Conservation (phyloP, 495 filamentous ascomycete species). For the Penicillium macrosclerotiorum region DNA sequence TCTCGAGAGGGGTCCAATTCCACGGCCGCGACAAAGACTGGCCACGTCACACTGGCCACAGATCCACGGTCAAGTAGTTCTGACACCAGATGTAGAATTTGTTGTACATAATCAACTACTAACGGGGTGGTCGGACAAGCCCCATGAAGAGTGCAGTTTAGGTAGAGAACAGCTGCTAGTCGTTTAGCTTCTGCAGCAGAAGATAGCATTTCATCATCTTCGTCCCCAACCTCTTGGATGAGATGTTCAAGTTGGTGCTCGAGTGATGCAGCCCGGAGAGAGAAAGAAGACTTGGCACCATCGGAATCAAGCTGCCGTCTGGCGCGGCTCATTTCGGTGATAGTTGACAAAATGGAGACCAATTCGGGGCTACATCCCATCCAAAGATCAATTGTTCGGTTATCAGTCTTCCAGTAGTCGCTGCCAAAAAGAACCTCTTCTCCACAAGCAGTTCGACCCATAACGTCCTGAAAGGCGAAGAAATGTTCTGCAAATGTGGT, state of each 20-base stretch:
- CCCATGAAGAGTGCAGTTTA: conserved; percentile 42
- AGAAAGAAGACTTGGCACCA: conserved; percentile 21
- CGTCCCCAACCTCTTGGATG: conserved; percentile 35
- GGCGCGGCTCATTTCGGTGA: conserved; percentile 43
- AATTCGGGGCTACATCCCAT: conserved; percentile 48
- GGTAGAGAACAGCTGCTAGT: conserved; percentile 38
- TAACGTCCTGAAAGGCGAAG: conserved; percentile 50
- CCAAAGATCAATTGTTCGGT: conserved; percentile 39
- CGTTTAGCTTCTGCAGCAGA: conserved; percentile 43
- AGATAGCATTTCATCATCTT: conserved; percentile 28
- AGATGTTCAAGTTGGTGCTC: conserved; percentile 30
- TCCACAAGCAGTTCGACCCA: conserved; percentile 47
- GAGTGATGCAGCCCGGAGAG: conserved; percentile 30
- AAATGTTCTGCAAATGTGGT: conserved; percentile 42
- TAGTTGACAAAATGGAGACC: conserved; percentile 37
- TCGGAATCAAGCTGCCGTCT: conserved; percentile 28
- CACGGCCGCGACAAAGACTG: conserved; percentile 46
- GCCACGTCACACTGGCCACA: conserved; percentile 38
- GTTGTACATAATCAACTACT: conserved; percentile 34
- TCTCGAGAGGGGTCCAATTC: conserved; percentile 42
- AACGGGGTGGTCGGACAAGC: conserved; percentile 36
- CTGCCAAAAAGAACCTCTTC: conserved; percentile 38
- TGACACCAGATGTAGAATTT: conserved; percentile 33
- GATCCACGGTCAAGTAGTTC: conserved; percentile 32
- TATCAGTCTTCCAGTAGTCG: conserved; percentile 42